A percentile compares a stretch with the other conserved stretches of the same genome.
phyloP scores from a whole-genome alignment of 1,139 yeast genomes.

The Taphrina deformans region DNA sequence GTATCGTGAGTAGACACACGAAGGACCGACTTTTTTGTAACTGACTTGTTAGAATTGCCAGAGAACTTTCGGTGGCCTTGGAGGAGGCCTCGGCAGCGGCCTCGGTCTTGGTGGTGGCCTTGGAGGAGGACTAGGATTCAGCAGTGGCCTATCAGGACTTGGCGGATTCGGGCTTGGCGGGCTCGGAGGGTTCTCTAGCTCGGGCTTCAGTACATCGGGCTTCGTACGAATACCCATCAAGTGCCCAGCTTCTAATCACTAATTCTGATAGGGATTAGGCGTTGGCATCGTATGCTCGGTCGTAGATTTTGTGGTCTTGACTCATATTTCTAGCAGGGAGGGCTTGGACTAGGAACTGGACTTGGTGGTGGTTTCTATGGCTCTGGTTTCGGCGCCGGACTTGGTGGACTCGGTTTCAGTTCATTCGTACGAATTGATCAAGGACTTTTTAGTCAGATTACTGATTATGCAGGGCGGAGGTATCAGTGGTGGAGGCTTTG shows the following conservation, averaged over 20 bases:
- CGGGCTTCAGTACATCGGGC: constrained; percentile 6
- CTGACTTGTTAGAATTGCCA: not conserved
- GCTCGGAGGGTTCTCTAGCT: constrained; percentile 16
- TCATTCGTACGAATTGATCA: not conserved
- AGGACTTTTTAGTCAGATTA: too few relatives aligned
- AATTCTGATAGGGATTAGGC: not conserved
- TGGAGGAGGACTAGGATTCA: constrained; percentile 12
- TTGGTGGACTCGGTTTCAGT: constrained; percentile 18
- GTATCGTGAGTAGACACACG: not conserved
- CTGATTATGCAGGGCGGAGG: not conserved
- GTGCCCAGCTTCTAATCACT: not conserved
- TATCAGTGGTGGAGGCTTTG: not conserved
- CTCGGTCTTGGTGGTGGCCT: not conserved
- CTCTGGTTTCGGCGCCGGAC: constrained; percentile 16
- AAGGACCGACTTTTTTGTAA: not conserved
- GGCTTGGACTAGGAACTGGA: constrained; percentile 3
- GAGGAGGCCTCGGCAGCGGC: not conserved
- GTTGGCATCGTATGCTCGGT: not conserved
- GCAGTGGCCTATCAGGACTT: constrained; percentile 17
- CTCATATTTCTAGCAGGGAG: not conserved
- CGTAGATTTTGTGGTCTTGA: not conserved
- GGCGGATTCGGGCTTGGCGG: constrained; percentile 23
- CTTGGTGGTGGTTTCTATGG: constrained; percentile 11
- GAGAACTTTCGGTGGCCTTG: constrained; percentile 5
- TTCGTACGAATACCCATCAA: not conserved